Evolutionary conservation across 345 rosid species (phyloP).

Genomic region (Sisymbrium altissimum): DNA sequence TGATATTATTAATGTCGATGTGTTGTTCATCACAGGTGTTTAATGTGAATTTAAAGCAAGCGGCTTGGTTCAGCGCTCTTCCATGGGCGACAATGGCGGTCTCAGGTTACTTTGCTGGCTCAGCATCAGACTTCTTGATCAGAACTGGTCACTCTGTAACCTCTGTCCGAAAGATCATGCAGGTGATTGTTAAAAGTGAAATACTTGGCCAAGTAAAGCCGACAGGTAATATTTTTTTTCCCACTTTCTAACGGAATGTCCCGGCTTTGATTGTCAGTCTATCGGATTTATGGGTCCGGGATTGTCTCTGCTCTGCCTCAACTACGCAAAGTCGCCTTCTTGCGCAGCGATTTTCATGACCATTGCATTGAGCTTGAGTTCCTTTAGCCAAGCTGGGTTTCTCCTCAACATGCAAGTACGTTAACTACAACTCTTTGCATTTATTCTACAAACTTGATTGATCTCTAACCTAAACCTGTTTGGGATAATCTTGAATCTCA

Average conservation of each 20-base stretch:
- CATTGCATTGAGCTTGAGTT: conserved; percentile 77
- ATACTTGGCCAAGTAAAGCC: background rate
- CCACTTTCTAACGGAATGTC: background rate
- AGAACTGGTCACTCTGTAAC: conserved; percentile 75
- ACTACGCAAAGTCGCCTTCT: conserved; percentile 66
- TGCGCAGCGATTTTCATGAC: conserved; percentile 64
- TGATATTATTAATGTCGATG: background rate
- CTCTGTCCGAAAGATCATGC: conserved; percentile 83
- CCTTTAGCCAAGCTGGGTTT: conserved; percentile 98
- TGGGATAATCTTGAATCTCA: conserved; percentile 6
- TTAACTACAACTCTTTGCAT: background rate
- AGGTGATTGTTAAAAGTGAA: conserved; percentile 40
- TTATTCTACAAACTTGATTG: background rate
- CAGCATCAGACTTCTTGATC: conserved; percentile 63
- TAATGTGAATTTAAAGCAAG: conserved; percentile 84
- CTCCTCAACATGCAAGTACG: conserved; percentile 94
- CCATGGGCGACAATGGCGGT: conserved; percentile 97
- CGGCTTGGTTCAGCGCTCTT: conserved; percentile 97
- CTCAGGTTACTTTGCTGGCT: conserved; percentile 78
- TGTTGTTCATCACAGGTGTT: conserved; percentile 50
- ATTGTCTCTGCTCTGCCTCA: conserved; percentile 68
- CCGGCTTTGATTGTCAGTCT: conserved; percentile 41
- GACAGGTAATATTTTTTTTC: no score
- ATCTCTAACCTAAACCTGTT: background rate
- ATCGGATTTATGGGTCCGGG: conserved; percentile 94